Evolutionary conservation across 148 eudicot species (phyloP), one percentile per base, ranked within the genome.

Genomic region (Arbutus unedo): DNA sequence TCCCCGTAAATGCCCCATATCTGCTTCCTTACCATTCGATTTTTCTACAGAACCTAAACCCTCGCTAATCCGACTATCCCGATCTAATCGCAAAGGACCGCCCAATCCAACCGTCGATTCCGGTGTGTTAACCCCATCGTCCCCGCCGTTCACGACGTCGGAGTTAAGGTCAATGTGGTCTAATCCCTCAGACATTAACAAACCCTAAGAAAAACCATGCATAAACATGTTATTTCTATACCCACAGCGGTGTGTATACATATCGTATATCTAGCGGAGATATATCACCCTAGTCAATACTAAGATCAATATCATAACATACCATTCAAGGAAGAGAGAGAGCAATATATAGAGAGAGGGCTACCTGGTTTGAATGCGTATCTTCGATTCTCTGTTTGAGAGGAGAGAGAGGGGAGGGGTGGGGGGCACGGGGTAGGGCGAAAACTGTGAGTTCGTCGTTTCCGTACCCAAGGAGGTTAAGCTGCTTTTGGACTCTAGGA

Each of bases 151-250:
- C 31, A 44, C 77, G 59, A 67, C 44, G 82, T 53, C 83, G 16
- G 56, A 57, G 72, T 74, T 81, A 15, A 81, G 83, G 83, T 81
- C 83, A 38, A 74, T 55, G 43, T 55, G 56, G 43, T 59, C 79
- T 0, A 57, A 57, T 81, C 53, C 60, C 79, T 15, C 66, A 45
- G 83, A 59, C 83, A 81, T 81, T 59, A 15, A 45, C 55, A 74
- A 81, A 74, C 83, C 83, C 83, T 81, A 81, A 45, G 21, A 81
- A 54, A 31, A 25, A 81, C 45, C 78, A 72, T 53, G 7, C 25
- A 73, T 18, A 54, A 51, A 31, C 6, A 53, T 5, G 2, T 70
- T 41, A 44, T 21, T 57, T 66, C 74, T 8, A 49, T 4, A 48
- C 2, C 11, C 71, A n/a, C 10, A 11, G 16, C 72, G 25, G 41